These are phyloP conservation scores for Kuraishia cidri DNA, from an alignment of 805 yeast species.

Conservation along the genomic window DNA sequence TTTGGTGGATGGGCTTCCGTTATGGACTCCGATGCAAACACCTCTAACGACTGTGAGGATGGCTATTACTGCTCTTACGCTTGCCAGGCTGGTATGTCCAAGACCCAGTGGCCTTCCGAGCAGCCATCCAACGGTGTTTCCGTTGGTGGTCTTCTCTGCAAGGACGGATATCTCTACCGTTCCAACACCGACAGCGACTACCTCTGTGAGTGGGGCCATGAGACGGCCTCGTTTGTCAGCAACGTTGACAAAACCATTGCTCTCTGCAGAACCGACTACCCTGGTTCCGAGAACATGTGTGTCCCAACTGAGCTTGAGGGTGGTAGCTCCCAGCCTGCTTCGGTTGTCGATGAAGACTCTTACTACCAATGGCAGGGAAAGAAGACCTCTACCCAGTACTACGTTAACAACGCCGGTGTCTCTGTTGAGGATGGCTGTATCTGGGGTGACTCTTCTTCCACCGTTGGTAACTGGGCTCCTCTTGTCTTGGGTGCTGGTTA, in stretches of 20 bases:
- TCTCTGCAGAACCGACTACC: conserved; percentile 97
- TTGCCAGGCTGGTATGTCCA: conserved; percentile 98
- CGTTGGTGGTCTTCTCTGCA: conserved; percentile 88
- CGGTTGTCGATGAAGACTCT: conserved; percentile 70
- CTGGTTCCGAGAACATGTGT: conserved; percentile 98
- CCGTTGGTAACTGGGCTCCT: conserved; percentile 98
- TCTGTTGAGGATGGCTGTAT: conserved; percentile 84
- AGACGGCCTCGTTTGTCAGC: conserved; percentile 60
- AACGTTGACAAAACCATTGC: conserved; percentile 64
- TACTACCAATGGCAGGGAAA: conserved; percentile 81
- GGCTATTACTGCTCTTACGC: conserved; percentile 97
- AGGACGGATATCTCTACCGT: conserved; percentile 76
- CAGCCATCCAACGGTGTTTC: conserved; percentile 90
- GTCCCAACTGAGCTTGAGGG: conserved; percentile 78
- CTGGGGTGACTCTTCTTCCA: conserved; percentile 80
- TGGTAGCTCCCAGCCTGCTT: conserved; percentile 55
- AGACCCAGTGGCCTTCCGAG: conserved; percentile 90
- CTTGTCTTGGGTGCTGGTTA: conserved; percentile 89
- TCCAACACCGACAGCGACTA: conserved; percentile 56
- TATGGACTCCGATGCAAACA: conserved; percentile 39
- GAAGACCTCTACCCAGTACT: conserved; percentile 89
- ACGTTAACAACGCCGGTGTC: conserved; percentile 95
- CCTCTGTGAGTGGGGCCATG: conserved; percentile 84
- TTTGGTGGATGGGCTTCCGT: conserved; percentile 41
- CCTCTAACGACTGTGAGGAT: conserved; percentile 69